phyloP scores from a whole-genome alignment of 164 flowering plant species.

The Vitis riparia region DNA sequence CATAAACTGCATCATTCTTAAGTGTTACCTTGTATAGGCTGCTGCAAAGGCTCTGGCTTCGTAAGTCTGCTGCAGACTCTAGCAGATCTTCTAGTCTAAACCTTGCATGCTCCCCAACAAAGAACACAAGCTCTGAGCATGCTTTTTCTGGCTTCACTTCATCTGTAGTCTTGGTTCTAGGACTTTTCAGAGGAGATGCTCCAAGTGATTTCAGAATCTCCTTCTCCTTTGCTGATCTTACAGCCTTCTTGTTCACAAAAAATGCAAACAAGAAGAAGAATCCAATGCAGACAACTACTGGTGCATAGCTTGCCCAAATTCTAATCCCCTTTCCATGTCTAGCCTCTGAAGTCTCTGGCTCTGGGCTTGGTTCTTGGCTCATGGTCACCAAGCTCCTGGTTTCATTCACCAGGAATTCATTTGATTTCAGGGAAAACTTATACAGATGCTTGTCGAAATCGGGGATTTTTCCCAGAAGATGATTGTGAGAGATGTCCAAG shows the following conservation, averaged over 20 bases:
- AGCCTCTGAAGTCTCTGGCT: background rate
- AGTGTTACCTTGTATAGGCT: slow-evolving; percentile 57
- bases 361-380: too few relatives aligned
- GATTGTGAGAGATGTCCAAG: slow-evolving; percentile 40
- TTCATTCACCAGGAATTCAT: background rate
- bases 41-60: slow-evolving; percentile 44
- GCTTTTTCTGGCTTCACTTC: slow-evolving; percentile 22
- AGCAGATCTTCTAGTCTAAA: slow-evolving; percentile 53
- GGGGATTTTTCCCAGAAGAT: slow-evolving; percentile 12
- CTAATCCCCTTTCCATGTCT: background rate
- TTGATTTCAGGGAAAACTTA: slow-evolving; percentile 1
- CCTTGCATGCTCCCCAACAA: slow-evolving; percentile 37
- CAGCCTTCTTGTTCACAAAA: slow-evolving; percentile 10
- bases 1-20: slow-evolving; percentile 35
- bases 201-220: slow-evolving; percentile 19
- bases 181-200: slow-evolving; percentile 19
- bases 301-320: background rate
- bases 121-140: slow-evolving; percentile 44
- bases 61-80: slow-evolving; percentile 47
- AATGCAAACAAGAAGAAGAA: slow-evolving; percentile 19
- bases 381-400: background rate
- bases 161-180: slow-evolving; percentile 6
- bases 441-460: background rate
- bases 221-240: slow-evolving; percentile 11
- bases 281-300: slow-evolving; percentile 14